Conservation (phyloP, 2,329 filamentous ascomycete species). For the Neopestalotiopsis clavispora region DNA sequence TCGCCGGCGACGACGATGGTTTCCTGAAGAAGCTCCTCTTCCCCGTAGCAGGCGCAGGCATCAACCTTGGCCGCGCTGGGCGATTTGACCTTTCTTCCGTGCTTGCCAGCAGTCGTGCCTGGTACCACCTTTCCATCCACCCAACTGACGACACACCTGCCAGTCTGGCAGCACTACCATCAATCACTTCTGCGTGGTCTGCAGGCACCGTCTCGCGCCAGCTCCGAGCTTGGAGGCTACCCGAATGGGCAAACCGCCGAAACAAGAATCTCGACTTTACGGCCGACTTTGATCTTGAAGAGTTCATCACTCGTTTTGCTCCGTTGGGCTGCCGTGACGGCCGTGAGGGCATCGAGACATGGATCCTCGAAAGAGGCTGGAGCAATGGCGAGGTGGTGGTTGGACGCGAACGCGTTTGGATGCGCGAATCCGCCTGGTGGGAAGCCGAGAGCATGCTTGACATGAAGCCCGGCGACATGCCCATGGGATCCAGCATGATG, state of each 20-base stretch:
- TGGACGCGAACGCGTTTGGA: constrained; percentile 92
- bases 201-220: constrained; percentile 92
- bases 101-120: constrained; percentile 84
- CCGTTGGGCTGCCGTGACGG: constrained; percentile 87
- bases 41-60: constrained; percentile 77
- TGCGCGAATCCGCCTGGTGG: constrained; percentile 95
- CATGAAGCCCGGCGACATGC: constrained; percentile 66
- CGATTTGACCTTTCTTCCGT: constrained; percentile 79
- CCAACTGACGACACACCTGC: constrained; percentile 86
- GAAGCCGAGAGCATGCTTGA: constrained; percentile 97
- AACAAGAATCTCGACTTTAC: constrained; percentile 94
- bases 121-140: constrained; percentile 93
- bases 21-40: constrained; percentile 85
- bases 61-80: constrained; percentile 77
- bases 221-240: constrained; percentile 88
- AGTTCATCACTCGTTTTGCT: constrained; percentile 85
- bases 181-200: constrained; percentile 86
- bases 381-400: constrained; percentile 96
- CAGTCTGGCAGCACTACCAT: constrained; percentile 72
- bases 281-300: constrained; percentile 92
- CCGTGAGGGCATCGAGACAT: constrained; percentile 89
- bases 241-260: constrained; percentile 94
- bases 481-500: constrained; percentile 36
- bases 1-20: constrained; percentile 80
- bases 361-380: constrained; percentile 94